phyloP scores from a whole-genome alignment of 371 early-diverging fungal species.

The Parasitella parasitica region DNA sequence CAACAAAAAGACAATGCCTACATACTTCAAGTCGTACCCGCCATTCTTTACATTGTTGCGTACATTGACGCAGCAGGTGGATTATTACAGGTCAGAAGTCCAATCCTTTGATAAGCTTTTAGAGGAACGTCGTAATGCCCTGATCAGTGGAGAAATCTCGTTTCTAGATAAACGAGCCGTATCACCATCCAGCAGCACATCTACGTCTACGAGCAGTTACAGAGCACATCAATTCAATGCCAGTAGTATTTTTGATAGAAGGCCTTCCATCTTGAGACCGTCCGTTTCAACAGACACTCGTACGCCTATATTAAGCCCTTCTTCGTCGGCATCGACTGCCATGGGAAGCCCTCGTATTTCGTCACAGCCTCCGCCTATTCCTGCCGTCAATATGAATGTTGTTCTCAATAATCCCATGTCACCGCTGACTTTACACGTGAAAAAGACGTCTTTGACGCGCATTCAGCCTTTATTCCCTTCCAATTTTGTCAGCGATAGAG shows the following conservation, averaged over 20 bases:
- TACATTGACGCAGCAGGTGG: slow-evolving; percentile 67
- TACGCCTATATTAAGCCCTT: slow-evolving; percentile 13
- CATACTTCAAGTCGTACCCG: slow-evolving; percentile 60
- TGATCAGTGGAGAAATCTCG: slow-evolving; percentile 37
- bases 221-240: not conserved
- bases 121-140: slow-evolving; percentile 54
- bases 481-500: slow-evolving; percentile 53
- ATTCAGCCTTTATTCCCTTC: slow-evolving; percentile 64
- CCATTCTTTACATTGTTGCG: slow-evolving; percentile 64
- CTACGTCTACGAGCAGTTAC: not conserved
- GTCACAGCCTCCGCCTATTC: not conserved
- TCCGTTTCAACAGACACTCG: not conserved
- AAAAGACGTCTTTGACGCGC: slow-evolving; percentile 43
- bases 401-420: slow-evolving; percentile 31
- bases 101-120: slow-evolving; percentile 56
- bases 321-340: slow-evolving; percentile 12
- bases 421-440: slow-evolving; percentile 40
- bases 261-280: slow-evolving; percentile 19
- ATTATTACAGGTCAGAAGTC: slow-evolving; percentile 65
- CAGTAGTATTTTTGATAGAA: slow-evolving; percentile 1
- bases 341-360: slow-evolving; percentile 7
- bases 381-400: slow-evolving; percentile 17
- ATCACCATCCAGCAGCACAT: not conserved
- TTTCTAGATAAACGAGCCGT: slow-evolving; percentile 9
- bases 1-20: slow-evolving; percentile 30